These are phyloP conservation scores for Ceriops decandra DNA, from an alignment of 345 rosid genomes.

Conservation along the genomic window DNA sequence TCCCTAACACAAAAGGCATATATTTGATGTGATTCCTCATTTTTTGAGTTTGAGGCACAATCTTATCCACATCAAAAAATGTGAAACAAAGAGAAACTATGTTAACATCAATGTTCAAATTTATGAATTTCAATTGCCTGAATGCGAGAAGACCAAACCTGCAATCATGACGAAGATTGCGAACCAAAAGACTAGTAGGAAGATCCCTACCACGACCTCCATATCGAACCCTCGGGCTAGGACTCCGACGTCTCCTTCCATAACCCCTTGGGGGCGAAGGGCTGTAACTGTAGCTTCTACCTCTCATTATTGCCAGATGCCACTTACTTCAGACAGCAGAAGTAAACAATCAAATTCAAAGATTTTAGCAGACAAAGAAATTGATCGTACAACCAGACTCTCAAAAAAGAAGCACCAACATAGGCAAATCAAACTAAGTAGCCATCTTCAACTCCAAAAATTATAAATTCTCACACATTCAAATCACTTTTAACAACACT, in stretches of 20 bases:
- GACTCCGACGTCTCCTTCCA: conserved; percentile 58
- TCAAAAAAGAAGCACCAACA: too few species aligned
- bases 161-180: conserved; percentile 75
- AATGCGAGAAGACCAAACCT: conserved; percentile 36
- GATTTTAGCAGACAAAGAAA: too few species aligned
- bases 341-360: not conserved
- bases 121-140: not conserved
- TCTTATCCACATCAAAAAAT: conserved; percentile 37
- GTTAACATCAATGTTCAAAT: not conserved
- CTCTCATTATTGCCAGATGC: conserved; percentile 53
- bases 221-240: conserved; percentile 60
- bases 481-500: too few species aligned
- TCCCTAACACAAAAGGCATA: not conserved
- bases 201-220: conserved; percentile 56
- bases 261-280: conserved; percentile 76
- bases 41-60: not conserved
- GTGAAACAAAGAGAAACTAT: not conserved
- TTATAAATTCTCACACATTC: too few species aligned
- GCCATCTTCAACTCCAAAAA: too few species aligned
- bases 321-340: not conserved
- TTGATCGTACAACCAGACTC: too few species aligned
- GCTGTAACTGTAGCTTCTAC: conserved; percentile 67
- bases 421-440: too few species aligned
- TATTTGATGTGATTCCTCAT: not conserved
- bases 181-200: conserved; percentile 88